Conservation (phyloP, 2,329 filamentous ascomycete genomes). For the Shiraia bambusicola region DNA sequence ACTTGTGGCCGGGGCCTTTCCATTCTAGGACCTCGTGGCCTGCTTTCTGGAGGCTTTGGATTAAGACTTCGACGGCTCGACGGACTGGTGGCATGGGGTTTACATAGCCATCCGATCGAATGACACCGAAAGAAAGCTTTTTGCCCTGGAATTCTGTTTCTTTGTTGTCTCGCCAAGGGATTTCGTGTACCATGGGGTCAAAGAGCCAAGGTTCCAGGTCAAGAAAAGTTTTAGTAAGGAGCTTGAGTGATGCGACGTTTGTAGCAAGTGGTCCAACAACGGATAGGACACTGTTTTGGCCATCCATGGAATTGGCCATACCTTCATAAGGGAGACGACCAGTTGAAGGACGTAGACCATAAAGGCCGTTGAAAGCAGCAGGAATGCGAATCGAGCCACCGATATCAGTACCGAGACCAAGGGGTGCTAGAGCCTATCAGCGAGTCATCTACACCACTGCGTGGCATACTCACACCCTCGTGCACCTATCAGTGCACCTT, state of each 20-base stretch:
- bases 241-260: slow-evolving; percentile 55
- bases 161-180: slow-evolving; percentile 62
- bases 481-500: slow-evolving; percentile 60
- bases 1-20: slow-evolving; percentile 27
- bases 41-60: slow-evolving; percentile 20
- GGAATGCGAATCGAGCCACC: slow-evolving; percentile 61
- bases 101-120: slow-evolving; percentile 39
- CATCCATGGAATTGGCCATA: slow-evolving; percentile 63
- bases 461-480: slow-evolving; percentile 46
- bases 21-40: slow-evolving; percentile 37
- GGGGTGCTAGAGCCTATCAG: slow-evolving; percentile 37
- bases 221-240: slow-evolving; percentile 60
- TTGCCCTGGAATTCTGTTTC: slow-evolving; percentile 30
- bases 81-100: slow-evolving; percentile 40
- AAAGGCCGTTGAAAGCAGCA: slow-evolving; percentile 60
- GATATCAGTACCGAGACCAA: slow-evolving; percentile 60
- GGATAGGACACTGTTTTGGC: slow-evolving; percentile 63
- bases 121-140: slow-evolving; percentile 36
- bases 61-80: slow-evolving; percentile 35
- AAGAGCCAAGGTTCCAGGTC: slow-evolving; percentile 63
- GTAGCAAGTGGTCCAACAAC: slow-evolving; percentile 65
- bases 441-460: neutral
- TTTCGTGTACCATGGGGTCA: slow-evolving; percentile 65
- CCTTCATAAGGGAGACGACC: slow-evolving; percentile 52
- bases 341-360: slow-evolving; percentile 54